phyloP scores from a whole-genome alignment of 1,139 yeast genomes.

The Saccharomyces pastorianus region DNA sequence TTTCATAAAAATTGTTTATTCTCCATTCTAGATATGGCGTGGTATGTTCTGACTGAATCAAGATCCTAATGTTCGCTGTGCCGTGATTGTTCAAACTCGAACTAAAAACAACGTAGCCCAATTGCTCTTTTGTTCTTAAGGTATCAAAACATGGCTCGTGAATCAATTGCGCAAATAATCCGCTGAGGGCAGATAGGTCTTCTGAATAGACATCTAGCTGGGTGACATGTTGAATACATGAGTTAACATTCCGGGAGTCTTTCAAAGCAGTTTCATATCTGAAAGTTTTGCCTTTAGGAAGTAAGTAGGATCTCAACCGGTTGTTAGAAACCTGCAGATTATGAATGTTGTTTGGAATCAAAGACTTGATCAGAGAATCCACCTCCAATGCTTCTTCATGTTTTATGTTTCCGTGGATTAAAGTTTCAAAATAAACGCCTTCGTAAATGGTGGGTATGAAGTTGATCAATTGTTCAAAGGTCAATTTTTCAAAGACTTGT shows the following conservation, averaged over 20 bases:
- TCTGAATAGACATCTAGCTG: constrained; percentile 51
- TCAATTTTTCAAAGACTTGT: constrained; percentile 41
- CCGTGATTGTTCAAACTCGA: constrained; percentile 64
- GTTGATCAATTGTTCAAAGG: constrained; percentile 42
- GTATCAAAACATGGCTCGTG: constrained; percentile 86
- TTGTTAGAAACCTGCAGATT: constrained; percentile 33
- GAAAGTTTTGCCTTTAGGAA: constrained; percentile 39
- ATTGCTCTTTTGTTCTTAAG: constrained; percentile 84
- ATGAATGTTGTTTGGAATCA: constrained; percentile 20
- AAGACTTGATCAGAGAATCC: constrained; percentile 35
- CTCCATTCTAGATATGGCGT: constrained; percentile 69
- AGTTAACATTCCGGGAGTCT: constrained; percentile 70
- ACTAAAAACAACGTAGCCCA: constrained; percentile 84
- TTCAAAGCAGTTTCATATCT: constrained; percentile 47
- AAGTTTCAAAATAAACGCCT: constrained; percentile 50
- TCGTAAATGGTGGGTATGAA: constrained; percentile 43
- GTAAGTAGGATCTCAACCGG: constrained; percentile 43
- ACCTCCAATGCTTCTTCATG: constrained; percentile 48
- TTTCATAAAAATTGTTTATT: constrained; percentile 55
- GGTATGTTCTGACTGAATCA: constrained; percentile 78
- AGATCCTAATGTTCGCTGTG: constrained; percentile 66
- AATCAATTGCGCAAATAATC: constrained; percentile 60
- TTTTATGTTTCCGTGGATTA: constrained; percentile 72
- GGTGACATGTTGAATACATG: constrained; percentile 71
- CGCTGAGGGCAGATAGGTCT: constrained; percentile 43